A percentile compares a stretch with the other conserved stretches of the same genome.
These are phyloP conservation scores for Erythrophleum ivorense DNA, from an alignment of 331 rosid genomes.

Conservation along the genomic window DNA sequence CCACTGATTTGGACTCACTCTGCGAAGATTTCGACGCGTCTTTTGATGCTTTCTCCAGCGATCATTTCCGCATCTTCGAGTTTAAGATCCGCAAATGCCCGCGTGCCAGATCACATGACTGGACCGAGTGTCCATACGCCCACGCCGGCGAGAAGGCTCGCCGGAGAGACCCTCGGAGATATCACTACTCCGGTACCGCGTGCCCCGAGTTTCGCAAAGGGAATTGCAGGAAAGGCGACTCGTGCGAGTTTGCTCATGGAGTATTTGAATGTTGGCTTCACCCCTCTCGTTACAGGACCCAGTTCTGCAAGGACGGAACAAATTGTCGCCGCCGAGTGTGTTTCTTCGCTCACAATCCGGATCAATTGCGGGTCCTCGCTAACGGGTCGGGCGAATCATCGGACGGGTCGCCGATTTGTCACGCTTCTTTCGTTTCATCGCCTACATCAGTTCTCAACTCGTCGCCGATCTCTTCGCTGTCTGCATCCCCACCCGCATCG, in stretches of 20 bases:
- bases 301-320: conserved; percentile 81
- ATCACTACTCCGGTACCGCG: conserved; percentile 64
- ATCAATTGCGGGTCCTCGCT: conserved; percentile 63
- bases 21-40: conserved; percentile 49
- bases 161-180: conserved; percentile 79
- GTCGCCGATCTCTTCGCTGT: conserved; percentile 49
- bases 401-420: conserved; percentile 41
- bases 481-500: conserved; percentile 65
- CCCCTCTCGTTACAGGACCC: conserved; percentile 86
- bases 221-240: conserved; percentile 64
- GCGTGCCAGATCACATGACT: conserved; percentile 87
- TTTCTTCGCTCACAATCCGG: conserved; percentile 81
- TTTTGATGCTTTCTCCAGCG: conserved; percentile 56
- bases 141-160: conserved; percentile 95
- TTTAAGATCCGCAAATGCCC: conserved; percentile 75
- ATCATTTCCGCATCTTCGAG: conserved; percentile 86
- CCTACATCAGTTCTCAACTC: conserved; percentile 68
- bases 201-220: conserved; percentile 90
- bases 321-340: conserved; percentile 76
- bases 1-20: conserved; percentile 33
- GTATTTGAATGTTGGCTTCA: conserved; percentile 95
- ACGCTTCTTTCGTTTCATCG: conserved; percentile 43
- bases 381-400: conserved; percentile 37
- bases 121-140: conserved; percentile 91
- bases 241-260: conserved; percentile 89